Percentiles rank a stretch among this genome's conserved stretches.
These are phyloP conservation scores for Medicago truncatula DNA, from an alignment of 306 rosid genomes.

Conservation along the genomic window DNA sequence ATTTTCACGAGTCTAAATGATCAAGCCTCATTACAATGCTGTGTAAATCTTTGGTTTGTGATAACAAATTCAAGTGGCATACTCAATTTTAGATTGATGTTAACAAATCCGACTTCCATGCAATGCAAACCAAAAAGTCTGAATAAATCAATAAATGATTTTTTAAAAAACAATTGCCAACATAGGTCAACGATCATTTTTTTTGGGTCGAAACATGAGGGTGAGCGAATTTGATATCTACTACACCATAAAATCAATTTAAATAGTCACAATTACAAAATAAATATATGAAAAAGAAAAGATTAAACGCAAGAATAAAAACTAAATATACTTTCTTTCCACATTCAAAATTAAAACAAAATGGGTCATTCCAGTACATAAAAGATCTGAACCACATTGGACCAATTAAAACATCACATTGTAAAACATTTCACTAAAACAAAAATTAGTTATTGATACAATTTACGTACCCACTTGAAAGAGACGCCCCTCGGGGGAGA, in stretches of 20 bases:
- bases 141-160: no score
- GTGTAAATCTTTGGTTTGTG: not conserved
- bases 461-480: conserved; percentile 68
- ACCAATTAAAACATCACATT: not conserved
- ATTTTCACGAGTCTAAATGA: not conserved
- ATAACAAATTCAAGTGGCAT: not conserved
- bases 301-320: not conserved
- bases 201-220: not conserved
- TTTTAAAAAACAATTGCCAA: not conserved
- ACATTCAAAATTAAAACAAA: not conserved
- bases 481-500: conserved; percentile 98
- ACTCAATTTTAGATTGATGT: not conserved
- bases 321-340: not conserved
- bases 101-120: not conserved
- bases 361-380: not conserved
- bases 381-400: conserved; percentile 4
- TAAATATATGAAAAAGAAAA: no score
- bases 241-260: no score
- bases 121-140: no score
- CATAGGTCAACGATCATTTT: conserved; percentile 7
- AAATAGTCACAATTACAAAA: no score
- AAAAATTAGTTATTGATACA: not conserved
- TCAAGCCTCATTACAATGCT: conserved; percentile 5
- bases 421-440: not conserved
- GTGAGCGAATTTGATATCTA: no score